Base-by-base conservation (phyloP, 2,329 filamentous ascomycete species). In the Triangularia setosa region DNA sequence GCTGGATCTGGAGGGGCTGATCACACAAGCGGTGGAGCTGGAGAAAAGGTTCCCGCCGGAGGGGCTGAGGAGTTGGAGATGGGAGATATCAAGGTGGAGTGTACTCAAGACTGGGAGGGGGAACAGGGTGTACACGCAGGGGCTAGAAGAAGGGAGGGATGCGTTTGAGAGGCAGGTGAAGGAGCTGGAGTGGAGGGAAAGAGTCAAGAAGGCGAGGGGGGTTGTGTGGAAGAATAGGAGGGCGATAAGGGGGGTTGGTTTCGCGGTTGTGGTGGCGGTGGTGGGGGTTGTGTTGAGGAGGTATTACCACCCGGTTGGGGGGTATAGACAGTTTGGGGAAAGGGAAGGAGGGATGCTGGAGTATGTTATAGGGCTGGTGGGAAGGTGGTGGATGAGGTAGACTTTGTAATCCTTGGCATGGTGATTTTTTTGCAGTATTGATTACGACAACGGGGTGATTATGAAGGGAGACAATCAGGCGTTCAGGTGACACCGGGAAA, bases 1-100 rank as follows among this genome's bases (percentile, higher is more conserved):
- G 18, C 85, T 97, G 64, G 85, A 96, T 73, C 80, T 99, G 24
- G 94, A 99, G 69, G 80, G 80, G 7, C 83, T 97, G 60, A 90
- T 99, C 67, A 74, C 80, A 18, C 81, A 83, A 59, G 87, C 94
- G 0, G 81, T 86, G 2, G 73, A 74, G 27, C 82, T 98, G 0
- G 90, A 90, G 74, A 75, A 82, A 6, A 73, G 77, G 2, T 80
- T 90, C 69, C 94, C 93, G 1, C 95, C 94, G 0, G 85, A 92
- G 69, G 81, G 79, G 0, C 79, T 99, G 6, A 84, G 82, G 35
- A 82, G 84, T 5, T 98, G 93, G 93, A 80, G 81, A 66, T 80
- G 81, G 65, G 78, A 77, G 16, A 89, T 99, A 65, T 93, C 93
- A 2, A 75, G 76, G 6, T 85, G 85, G 65, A 97, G 93, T 74